phyloP scores from a whole-genome alignment of 768 basidiomycete genomes.

The Termitomyces sp. region DNA sequence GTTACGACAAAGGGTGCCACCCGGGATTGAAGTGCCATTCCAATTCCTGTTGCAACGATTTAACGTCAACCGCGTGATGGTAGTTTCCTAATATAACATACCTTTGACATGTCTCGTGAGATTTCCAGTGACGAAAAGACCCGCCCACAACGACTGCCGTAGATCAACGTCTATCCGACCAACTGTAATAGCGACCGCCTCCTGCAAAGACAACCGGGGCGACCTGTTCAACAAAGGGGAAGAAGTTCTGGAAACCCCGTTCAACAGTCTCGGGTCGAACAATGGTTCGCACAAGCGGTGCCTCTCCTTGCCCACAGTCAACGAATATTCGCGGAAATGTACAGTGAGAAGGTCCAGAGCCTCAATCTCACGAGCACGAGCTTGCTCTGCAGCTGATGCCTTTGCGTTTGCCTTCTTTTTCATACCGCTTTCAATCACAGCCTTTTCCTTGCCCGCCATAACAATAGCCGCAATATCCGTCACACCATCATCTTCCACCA shows the following conservation, averaged over 20 bases:
- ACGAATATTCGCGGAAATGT: slow-evolving; percentile 60
- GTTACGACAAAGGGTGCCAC: slow-evolving; percentile 56
- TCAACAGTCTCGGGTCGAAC: slow-evolving; percentile 64
- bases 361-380: slow-evolving; percentile 76
- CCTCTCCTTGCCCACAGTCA: slow-evolving; percentile 82
- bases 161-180: slow-evolving; percentile 55
- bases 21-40: slow-evolving; percentile 65
- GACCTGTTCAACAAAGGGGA: slow-evolving; percentile 19
- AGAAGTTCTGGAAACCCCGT: slow-evolving; percentile 23
- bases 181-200: slow-evolving; percentile 62
- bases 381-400: slow-evolving; percentile 73
- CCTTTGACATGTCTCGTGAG: slow-evolving; percentile 69
- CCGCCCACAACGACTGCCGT: slow-evolving; percentile 71
- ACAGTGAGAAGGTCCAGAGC: slow-evolving; percentile 78
- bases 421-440: slow-evolving; percentile 80
- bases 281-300: slow-evolving; percentile 91
- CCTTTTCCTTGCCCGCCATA: slow-evolving; percentile 87
- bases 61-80: neutral
- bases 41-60: slow-evolving; percentile 40
- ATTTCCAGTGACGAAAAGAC: slow-evolving; percentile 77
- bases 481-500: slow-evolving; percentile 74
- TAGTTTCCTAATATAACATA: slow-evolving; percentile 19
- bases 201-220: slow-evolving; percentile 48
- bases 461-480: slow-evolving; percentile 89
- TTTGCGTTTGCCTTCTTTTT: slow-evolving; percentile 71